Conservation (phyloP, 768 basidiomycete genomes). For the Gelatoporia subvermispora region DNA sequence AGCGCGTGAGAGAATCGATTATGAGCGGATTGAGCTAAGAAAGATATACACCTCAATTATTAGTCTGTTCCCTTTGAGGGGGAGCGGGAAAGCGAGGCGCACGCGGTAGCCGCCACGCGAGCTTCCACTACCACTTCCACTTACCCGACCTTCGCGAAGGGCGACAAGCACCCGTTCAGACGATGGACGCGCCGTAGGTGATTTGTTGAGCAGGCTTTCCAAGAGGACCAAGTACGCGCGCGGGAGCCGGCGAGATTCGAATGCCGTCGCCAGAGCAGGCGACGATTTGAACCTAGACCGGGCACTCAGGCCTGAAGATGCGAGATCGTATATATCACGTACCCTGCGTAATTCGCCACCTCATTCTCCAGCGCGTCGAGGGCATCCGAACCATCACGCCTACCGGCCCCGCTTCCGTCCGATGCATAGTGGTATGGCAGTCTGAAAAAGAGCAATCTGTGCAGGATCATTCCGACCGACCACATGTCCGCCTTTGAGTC, state of each 20-base stretch:
- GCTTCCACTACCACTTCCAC: slow-evolving; percentile 17
- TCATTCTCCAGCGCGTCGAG: slow-evolving; percentile 68
- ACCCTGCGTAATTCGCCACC: slow-evolving; percentile 75
- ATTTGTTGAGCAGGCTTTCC: slow-evolving; percentile 62
- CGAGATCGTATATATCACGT: slow-evolving; percentile 11
- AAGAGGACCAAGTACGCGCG: slow-evolving; percentile 66
- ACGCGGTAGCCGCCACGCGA: no score
- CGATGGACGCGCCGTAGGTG: slow-evolving; percentile 58
- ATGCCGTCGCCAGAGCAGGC: slow-evolving; percentile 44
- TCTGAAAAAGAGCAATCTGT: slow-evolving; percentile 89
- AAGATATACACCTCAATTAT: no score
- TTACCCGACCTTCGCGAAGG: slow-evolving; percentile 68
- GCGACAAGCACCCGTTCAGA: slow-evolving; percentile 69
- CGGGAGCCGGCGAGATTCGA: slow-evolving; percentile 71
- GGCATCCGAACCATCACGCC: slow-evolving; percentile 51
- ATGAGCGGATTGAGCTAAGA: no score
- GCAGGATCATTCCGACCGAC: slow-evolving; percentile 94
- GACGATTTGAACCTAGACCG: slow-evolving; percentile 46
- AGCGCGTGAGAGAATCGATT: no score
- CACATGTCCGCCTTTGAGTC: slow-evolving; percentile 95
- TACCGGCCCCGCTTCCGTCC: slow-evolving; percentile 43
- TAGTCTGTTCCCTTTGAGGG: no score
- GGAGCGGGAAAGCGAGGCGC: no score
- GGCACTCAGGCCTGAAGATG: background rate
- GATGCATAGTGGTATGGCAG: slow-evolving; percentile 78